Evolutionary conservation across 139 green algal genomes (phyloP).

Genomic region (Chlamydomonas urium): DNA sequence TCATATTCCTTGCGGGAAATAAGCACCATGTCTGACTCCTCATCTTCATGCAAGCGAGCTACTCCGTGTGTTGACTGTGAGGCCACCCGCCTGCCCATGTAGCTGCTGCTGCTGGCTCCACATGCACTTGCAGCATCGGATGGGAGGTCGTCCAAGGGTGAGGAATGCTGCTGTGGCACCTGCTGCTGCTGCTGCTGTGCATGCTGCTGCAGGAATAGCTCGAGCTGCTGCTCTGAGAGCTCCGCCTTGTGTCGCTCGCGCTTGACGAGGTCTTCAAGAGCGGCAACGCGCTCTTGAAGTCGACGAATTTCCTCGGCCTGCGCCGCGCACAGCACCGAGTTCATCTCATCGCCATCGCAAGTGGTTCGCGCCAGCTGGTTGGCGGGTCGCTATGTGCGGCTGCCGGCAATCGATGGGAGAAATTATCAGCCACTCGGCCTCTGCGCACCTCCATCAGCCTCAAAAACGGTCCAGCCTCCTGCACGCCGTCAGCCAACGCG

Average conservation of each 20-base stretch:
- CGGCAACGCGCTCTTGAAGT: constrained; percentile 33
- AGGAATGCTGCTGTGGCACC: background rate
- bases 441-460: too few relatives aligned
- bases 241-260: constrained; percentile 24
- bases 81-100: background rate
- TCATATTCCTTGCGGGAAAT: constrained; percentile 54
- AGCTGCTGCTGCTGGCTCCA: background rate
- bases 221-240: constrained; percentile 36
- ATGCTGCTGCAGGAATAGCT: constrained; percentile 12
- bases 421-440: too few relatives aligned
- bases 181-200: background rate
- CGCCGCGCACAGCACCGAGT: background rate
- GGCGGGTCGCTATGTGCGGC: too few relatives aligned
- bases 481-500: too few relatives aligned
- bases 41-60: background rate
- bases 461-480: too few relatives aligned
- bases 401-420: too few relatives aligned
- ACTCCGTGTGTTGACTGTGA: background rate
- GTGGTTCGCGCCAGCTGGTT: too few relatives aligned
- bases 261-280: constrained; percentile 32
- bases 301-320: constrained; percentile 10
- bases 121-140: background rate
- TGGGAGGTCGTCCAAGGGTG: background rate
- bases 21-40: constrained; percentile 27
- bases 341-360: too few relatives aligned